These are phyloP conservation scores for Cordyceps fumosorosea DNA, from an alignment of 2,329 filamentous ascomycete species.

Conservation along the genomic window DNA sequence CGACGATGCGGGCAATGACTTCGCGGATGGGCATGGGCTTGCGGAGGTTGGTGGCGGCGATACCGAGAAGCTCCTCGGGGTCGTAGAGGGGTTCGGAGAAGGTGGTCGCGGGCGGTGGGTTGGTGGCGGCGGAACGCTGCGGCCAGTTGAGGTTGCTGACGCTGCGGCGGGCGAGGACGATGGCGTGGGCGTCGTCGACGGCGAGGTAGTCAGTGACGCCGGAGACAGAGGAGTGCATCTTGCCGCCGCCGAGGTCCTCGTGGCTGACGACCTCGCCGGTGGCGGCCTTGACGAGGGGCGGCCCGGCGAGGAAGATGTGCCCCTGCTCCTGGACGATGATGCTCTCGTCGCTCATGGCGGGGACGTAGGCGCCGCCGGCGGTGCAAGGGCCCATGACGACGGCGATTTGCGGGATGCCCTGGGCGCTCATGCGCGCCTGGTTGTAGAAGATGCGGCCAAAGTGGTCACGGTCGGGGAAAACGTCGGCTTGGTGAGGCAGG, in stretches of 20 bases:
- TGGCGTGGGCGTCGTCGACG: constrained; percentile 86
- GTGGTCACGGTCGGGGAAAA: constrained; percentile 91
- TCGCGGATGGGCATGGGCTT: constrained; percentile 81
- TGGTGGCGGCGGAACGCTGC: constrained; percentile 32
- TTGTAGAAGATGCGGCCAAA: constrained; percentile 99
- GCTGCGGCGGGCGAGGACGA: constrained; percentile 76
- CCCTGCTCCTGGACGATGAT: constrained; percentile 95
- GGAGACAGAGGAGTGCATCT: constrained; percentile 82
- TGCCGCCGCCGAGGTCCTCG: constrained; percentile 85
- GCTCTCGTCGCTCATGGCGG: constrained; percentile 94
- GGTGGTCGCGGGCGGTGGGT: constrained; percentile 30
- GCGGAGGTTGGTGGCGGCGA: constrained; percentile 84
- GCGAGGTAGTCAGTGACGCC: constrained; percentile 95
- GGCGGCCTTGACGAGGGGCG: constrained; percentile 89
- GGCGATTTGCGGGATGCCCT: constrained; percentile 85
- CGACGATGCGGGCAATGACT: constrained; percentile 87
- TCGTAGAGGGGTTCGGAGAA: constrained; percentile 76
- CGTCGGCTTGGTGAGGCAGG: constrained; percentile 87
- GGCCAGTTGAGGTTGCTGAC: constrained; percentile 90
- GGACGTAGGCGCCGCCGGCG: constrained; percentile 90
- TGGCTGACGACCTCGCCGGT: constrained; percentile 88
- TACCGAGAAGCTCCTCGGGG: constrained; percentile 73
- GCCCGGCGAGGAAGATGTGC: constrained; percentile 95
- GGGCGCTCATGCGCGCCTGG: constrained; percentile 84
- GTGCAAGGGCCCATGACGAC: constrained; percentile 98